phyloP scores from a whole-genome alignment of 2,329 filamentous ascomycete species.

The Cladosporium sp. region DNA sequence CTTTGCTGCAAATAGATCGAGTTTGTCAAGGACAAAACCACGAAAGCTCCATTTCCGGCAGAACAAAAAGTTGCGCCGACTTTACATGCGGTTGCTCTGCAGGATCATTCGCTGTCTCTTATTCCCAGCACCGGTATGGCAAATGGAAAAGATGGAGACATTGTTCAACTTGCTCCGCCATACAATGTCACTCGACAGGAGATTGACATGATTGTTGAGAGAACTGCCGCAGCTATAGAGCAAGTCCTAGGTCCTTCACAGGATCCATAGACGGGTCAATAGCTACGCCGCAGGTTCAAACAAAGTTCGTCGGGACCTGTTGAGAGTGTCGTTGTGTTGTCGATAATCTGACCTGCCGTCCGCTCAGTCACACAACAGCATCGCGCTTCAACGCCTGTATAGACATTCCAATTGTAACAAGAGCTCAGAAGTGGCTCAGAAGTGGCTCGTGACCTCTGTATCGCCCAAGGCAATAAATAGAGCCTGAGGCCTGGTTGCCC shows the following conservation, averaged over 20 bases:
- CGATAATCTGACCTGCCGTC: background rate
- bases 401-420: background rate
- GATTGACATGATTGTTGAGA: slow-evolving; percentile 55
- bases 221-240: slow-evolving; percentile 51
- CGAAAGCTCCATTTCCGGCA: slow-evolving; percentile 53
- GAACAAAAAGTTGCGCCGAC: slow-evolving; percentile 45
- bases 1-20: slow-evolving; percentile 40
- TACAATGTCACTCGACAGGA: slow-evolving; percentile 61
- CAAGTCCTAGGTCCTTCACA: slow-evolving; percentile 39
- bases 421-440: background rate
- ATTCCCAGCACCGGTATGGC: slow-evolving; percentile 63
- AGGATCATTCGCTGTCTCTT: slow-evolving; percentile 47
- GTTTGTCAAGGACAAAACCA: slow-evolving; percentile 54
- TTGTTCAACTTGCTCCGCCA: slow-evolving; percentile 66
- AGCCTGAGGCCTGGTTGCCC: background rate
- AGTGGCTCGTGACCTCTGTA: background rate
- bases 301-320: background rate
- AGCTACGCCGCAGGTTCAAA: background rate
- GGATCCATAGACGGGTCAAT: background rate
- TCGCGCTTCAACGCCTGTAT: background rate
- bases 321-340: background rate
- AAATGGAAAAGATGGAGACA: slow-evolving; percentile 60
- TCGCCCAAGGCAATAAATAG: background rate
- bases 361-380: background rate
- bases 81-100: slow-evolving; percentile 44